phyloP scores from a whole-genome alignment of 2,329 filamentous ascomycete species.

The Clonostachys sp. region DNA sequence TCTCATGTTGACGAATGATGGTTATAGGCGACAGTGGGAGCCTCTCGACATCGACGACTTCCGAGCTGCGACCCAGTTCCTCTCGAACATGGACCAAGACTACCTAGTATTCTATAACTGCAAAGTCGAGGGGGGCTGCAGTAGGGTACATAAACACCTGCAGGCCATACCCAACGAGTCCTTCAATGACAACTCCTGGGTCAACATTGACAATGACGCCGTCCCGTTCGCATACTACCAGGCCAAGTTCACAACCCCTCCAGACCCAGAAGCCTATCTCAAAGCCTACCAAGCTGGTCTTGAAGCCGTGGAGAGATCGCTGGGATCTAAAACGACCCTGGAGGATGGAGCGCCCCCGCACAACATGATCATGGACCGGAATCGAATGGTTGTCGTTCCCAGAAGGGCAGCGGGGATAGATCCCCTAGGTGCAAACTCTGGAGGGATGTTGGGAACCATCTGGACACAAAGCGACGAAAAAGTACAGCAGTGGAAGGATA shows the following conservation, averaged over 20 bases:
- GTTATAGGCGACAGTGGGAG: slow-evolving; percentile 38
- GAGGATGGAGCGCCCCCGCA: slow-evolving; percentile 17
- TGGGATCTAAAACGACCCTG: slow-evolving; percentile 1
- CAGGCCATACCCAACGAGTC: slow-evolving; percentile 29
- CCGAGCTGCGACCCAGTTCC: slow-evolving; percentile 22
- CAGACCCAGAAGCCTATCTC: slow-evolving; percentile 9
- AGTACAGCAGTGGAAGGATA: slow-evolving; percentile 4
- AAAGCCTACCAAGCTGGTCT: slow-evolving; percentile 8
- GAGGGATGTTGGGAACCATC: slow-evolving; percentile 38
- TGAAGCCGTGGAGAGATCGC: background rate
- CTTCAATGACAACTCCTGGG: slow-evolving; percentile 16
- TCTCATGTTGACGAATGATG: slow-evolving; percentile 39
- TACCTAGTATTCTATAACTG: slow-evolving; percentile 42
- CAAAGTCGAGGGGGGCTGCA: slow-evolving; percentile 34
- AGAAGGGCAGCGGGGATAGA: slow-evolving; percentile 22
- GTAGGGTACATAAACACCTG: slow-evolving; percentile 43
- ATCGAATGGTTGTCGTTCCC: slow-evolving; percentile 42
- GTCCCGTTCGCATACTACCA: slow-evolving; percentile 24
- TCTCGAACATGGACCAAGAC: slow-evolving; percentile 14
- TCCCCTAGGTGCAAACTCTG: slow-evolving; percentile 34
- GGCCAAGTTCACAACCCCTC: background rate
- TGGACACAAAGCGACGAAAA: slow-evolving; percentile 4
- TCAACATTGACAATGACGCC: slow-evolving; percentile 11
- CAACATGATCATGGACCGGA: slow-evolving; percentile 36
- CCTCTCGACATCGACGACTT: slow-evolving; percentile 32